Evolutionary conservation across 345 rosid species (phyloP), one percentile per base, ranked within the genome.

Genomic region (Camelina laxa): DNA sequence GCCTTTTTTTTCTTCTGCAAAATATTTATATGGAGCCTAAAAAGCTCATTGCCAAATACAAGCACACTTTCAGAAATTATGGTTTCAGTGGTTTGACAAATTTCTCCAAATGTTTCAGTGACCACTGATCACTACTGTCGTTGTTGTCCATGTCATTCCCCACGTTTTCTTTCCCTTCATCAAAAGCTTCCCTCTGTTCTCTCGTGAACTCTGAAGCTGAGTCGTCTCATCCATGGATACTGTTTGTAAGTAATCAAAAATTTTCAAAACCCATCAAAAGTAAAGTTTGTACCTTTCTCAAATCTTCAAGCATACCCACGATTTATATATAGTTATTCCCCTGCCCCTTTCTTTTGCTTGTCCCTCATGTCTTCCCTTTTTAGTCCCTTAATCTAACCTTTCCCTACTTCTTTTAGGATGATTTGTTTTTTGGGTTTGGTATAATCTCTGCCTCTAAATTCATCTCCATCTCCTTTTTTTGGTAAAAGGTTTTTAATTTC

Each of bases 281-380:
- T 47, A 30, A 56, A 74, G 60, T 74, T 66, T 74, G 73, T 67
- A 67, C 73, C 54, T 67, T 75, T 49, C 73, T 75, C 67, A 38
- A 60, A 59, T 67, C 19, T 59, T 50, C 19, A 67, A 48, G 0
- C 20, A 39, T 24, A 70, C 47, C 36, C 47, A 31, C 56, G 0
- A 31, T 66, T 49, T 30, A 58, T 58, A 27, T 27, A 4, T 27
- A 27, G 4, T 27, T 27, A 74, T 56, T 66, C 77, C 22, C 0
- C 56, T 6, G 21, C 17, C 35, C 47, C 14, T 27, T 16, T 33
- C 58, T 56, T 42, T 75, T 59, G 73, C 79, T 67, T 67, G 62
- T 50, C 27, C 68, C 59, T 74, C 62, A 19, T 59, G 55, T 60
- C 63, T 60, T 75, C 63, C 17, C 45, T 59, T 67, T 67, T n/a